Evolutionary conservation across 139 green algal genomes (phyloP), one percentile per base, ranked within the genome.

Genomic region (Chlorella sp.): DNA sequence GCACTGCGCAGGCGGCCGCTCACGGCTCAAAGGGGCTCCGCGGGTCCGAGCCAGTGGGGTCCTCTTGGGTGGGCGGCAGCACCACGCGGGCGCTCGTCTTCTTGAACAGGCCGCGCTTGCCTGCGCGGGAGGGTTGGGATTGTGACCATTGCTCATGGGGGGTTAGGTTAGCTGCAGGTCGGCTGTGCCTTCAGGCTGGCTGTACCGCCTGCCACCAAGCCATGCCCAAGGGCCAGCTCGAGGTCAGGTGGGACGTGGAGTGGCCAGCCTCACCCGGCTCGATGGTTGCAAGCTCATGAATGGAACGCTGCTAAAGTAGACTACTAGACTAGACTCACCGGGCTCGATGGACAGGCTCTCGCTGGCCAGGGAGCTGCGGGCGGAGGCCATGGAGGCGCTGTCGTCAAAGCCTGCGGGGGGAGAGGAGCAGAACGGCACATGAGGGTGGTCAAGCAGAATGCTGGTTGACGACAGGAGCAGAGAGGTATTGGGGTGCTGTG

Each of bases 1-100:
- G n/a, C n/a, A n/a, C 43, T 40, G 70, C 41, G 68, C 36, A 17
- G 2, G 38, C 24, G 16, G 44, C 46, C 5, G 26, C 17, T 83
- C 77, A 83, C 2, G 77, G 77, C 58, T 83, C 77, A 41, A 44
- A 83, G 6, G 77, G 77, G 3, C 34, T 48, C 26, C 77, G 77
- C 9, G 77, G 77, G 26, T 83, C 77, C 0, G 6, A 20, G 30
- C 32, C 77, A 0, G 65, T 9, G 14, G 65, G 51, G 51, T 60
- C 14, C 51, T 60, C 51, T 16, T 60, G 51, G 51, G 65, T 43
- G 65, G 65, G 65, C 60, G 77, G 77, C 77, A 74, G 77, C 58
- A 83, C 60, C 58, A 83, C 60, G 8, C 77, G 77, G 1, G 60
- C 77, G 16, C 77, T 58, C 14, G 40, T 46, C 36, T 19, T 32